Evolutionary conservation across 2,329 filamentous ascomycete species (phyloP), one percentile per base, ranked within the genome.

Genomic region (Cadophora gregata): DNA sequence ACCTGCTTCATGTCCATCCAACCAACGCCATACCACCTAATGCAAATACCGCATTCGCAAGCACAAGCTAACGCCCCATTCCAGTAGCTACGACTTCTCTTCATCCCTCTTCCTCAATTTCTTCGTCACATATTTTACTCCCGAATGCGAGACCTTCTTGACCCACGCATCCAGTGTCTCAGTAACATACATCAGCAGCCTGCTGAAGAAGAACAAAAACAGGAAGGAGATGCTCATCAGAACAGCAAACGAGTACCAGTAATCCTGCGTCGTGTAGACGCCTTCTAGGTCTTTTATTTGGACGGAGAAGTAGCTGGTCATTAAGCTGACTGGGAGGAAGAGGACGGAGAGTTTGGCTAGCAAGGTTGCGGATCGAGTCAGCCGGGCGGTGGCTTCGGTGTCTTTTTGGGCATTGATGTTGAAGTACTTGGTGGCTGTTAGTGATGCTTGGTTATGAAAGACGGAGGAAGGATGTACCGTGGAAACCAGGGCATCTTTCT

Each of bases 351-450:
- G 86, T 76, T 93, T 93, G 56, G 90, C 90, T 12, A 93, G 82
- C 5, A 93, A 80, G 4, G 92, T 87, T 3, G 90, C 91, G 69
- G 90, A 88, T 65, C 90, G 83, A 0, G 90, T 93, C 24, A 93
- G 83, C 24, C 88, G 85, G 67, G 92, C 90, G 12, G 92, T 90
- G 4, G 88, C 86, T 70, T 88, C 85, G 0, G 90, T 91, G 77
- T 93, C 90, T 75, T 91, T 92, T 74, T 93, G 87, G 21, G 90
- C 87, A 66, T 90, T 92, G 70, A 93, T 83, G 76, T 91, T 92
- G 82, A 93, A 93, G 76, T 93, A 93, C 88, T 91, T 66, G 29
- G 45, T 10, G 16, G 25, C 3, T 72, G 36, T 67, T 60, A 75
- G 66, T 72, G n/a, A 45, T 51, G 38, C 12, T 2, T 12, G 7